Conservation (phyloP, 2,329 filamentous ascomycete genomes). For the Cladosporium sp. region DNA sequence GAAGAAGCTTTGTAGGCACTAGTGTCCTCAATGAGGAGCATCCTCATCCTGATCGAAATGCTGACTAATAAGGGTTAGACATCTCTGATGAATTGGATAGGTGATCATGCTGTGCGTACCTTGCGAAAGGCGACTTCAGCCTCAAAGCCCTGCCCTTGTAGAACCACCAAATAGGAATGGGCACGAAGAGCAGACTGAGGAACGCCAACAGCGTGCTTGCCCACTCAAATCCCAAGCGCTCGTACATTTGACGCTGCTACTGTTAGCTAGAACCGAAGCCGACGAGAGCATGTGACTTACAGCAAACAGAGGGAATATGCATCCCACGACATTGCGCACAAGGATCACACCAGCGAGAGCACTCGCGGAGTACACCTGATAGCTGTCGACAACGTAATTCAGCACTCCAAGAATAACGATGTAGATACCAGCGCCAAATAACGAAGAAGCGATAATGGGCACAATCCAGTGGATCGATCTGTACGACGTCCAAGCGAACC, state of each 20-base stretch:
- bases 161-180: slow-evolving; percentile 18
- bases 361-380: slow-evolving; percentile 45
- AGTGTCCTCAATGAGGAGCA: slow-evolving; percentile 1
- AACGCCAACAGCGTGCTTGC: slow-evolving; percentile 48
- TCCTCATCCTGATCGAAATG: slow-evolving; percentile 18
- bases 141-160: slow-evolving; percentile 16
- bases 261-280: slow-evolving; percentile 17
- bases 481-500: slow-evolving; percentile 38
- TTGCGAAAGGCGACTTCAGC: slow-evolving; percentile 14
- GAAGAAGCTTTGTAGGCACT: background rate
- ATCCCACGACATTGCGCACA: slow-evolving; percentile 37
- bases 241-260: slow-evolving; percentile 14
- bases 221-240: slow-evolving; percentile 46
- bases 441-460: slow-evolving; percentile 39
- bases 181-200: slow-evolving; percentile 39
- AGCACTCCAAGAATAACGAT: slow-evolving; percentile 52
- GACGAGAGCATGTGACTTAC: background rate
- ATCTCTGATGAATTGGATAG: background rate
- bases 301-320: slow-evolving; percentile 37
- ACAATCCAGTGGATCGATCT: slow-evolving; percentile 43
- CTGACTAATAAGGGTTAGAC: background rate
- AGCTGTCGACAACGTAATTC: slow-evolving; percentile 51
- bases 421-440: slow-evolving; percentile 37
- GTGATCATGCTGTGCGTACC: background rate
- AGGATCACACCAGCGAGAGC: slow-evolving; percentile 43